Base-by-base conservation (phyloP, 78 protist species). In the Creolimax fragrantissima region DNA sequence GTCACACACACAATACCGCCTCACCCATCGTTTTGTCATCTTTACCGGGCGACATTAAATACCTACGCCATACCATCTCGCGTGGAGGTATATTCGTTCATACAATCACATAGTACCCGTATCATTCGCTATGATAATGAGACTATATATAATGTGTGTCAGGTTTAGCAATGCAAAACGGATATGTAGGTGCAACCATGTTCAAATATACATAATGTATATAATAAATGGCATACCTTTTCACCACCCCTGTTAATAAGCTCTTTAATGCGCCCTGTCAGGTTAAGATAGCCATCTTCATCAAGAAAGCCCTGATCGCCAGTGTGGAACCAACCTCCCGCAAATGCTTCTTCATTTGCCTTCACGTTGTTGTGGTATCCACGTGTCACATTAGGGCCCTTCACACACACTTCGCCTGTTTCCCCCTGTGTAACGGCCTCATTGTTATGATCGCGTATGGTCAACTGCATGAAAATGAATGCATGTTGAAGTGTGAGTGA, bases 191-290 rank as follows among this genome's bases (percentile, higher is more conserved):
- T n/a, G n/a, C n/a, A n/a, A n/a, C n/a, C n/a, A n/a, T n/a, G n/a
- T n/a, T n/a, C n/a, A n/a, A n/a, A n/a, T n/a, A n/a, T n/a, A n/a
- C n/a, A n/a, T n/a, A n/a, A n/a, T n/a, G n/a, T n/a, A n/a, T n/a
- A n/a, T n/a, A n/a, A n/a, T n/a, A n/a, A n/a, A n/a, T n/a, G n/a
- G 24, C 45, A 3, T 11, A 88, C 93, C 90, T 96, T 96, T 85
- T 96, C 97, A 44, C 97, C 97, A 36, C 97, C 97, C 42, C 97
- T 43, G 41, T 96, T 96, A 81, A 96, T 95, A 42, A 96, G 88
- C 45, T 96, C 97, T 66, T 96, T 96, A 91, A 95, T 93, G 43
- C 97, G 94, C 39, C 97, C 97, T 3, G 95, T 96, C 85, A 96
- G 95, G 5, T 45, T 42, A 7, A 96, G 92, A 58, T 90, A 95